Evolutionary conservation across 2,329 filamentous ascomycete genomes (phyloP).

Genomic region (Penicillium sp.): DNA sequence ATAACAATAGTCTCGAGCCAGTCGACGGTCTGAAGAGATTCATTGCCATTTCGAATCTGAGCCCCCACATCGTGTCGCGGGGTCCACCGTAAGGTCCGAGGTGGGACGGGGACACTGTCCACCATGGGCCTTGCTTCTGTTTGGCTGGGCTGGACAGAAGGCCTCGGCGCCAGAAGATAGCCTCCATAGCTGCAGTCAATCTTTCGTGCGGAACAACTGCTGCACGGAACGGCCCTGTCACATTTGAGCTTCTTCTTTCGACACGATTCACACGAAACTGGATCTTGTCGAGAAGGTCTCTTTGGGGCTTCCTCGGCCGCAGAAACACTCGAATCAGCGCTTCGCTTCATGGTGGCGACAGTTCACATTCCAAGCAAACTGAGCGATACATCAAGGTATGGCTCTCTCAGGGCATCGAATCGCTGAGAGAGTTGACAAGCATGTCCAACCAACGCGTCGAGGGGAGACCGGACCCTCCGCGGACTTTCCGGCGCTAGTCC

Average conservation of each 20-base stretch:
- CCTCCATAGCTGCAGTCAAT: slow-evolving; percentile 30
- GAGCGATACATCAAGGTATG: too few species aligned
- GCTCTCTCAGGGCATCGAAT: too few species aligned
- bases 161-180: neutral
- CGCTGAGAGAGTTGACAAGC: too few species aligned
- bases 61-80: neutral
- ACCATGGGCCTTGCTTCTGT: neutral
- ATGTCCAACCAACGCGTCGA: too few species aligned
- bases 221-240: slow-evolving; percentile 54
- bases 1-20: slow-evolving; percentile 33
- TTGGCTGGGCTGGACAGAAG: neutral
- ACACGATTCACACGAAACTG: slow-evolving; percentile 44
- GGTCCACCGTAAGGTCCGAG: neutral
- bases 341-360: slow-evolving; percentile 26
- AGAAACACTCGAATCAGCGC: neutral
- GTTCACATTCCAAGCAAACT: too few species aligned
- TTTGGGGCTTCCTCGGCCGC: neutral
- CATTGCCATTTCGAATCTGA: slow-evolving; percentile 12
- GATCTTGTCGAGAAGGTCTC: slow-evolving; percentile 36
- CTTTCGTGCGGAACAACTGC: slow-evolving; percentile 44
- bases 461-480: slow-evolving; percentile 23
- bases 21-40: slow-evolving; percentile 28
- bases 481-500: slow-evolving; percentile 23
- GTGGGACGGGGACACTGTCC: neutral
- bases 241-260: slow-evolving; percentile 55